Conservation (phyloP, 2,329 filamentous ascomycete genomes). For the Phialocephala sp. region DNA sequence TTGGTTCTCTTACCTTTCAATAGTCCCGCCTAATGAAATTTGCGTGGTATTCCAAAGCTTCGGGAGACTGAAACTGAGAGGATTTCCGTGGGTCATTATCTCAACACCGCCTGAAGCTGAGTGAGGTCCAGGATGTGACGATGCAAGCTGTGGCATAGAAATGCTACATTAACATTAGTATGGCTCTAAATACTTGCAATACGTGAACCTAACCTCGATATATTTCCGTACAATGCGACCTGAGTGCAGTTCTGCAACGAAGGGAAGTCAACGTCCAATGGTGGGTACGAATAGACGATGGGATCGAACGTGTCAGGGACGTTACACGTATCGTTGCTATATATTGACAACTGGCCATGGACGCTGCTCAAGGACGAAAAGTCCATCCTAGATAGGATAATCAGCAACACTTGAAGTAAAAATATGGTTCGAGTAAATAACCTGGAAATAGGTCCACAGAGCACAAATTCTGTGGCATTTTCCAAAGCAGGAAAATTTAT, state of each 20-base stretch:
- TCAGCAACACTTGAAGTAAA: background rate
- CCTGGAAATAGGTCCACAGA: conserved; percentile 4
- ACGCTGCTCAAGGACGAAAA: background rate
- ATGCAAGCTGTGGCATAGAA: background rate
- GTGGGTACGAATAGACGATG: background rate
- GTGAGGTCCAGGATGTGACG: background rate
- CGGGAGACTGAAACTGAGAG: background rate
- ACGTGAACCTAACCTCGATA: background rate
- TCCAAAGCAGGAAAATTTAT: background rate
- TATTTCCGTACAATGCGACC: conserved; percentile 1
- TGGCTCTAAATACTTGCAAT: background rate
- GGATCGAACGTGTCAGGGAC: background rate
- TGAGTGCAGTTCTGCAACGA: background rate
- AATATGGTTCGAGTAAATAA: background rate
- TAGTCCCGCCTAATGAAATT: background rate
- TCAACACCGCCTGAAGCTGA: background rate
- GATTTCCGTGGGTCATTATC: background rate
- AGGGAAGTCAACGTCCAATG: background rate
- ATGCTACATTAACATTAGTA: background rate
- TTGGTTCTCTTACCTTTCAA: background rate
- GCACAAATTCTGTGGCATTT: background rate
- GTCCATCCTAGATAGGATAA: background rate
- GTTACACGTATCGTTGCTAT: background rate
- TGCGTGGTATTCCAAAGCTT: background rate
- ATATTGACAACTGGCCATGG: background rate